Evolutionary conservation across 345 rosid species (phyloP).

Genomic region (Theobroma cacao): DNA sequence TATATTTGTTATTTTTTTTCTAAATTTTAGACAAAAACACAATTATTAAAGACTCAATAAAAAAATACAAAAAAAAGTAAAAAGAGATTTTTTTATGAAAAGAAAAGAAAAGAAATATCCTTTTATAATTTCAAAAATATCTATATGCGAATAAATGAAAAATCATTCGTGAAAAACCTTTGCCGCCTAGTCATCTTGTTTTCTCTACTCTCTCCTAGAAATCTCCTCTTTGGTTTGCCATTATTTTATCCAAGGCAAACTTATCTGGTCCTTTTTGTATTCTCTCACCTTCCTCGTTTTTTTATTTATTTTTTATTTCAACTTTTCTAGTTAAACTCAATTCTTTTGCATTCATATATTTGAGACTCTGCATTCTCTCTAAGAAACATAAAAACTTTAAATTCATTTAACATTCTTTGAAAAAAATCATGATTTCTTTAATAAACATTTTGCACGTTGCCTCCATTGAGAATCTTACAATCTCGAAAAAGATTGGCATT

Average conservation of each 20-base stretch:
- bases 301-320: too few relatives aligned
- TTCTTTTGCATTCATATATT: not conserved
- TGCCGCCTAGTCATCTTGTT: not conserved
- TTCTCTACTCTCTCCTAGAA: not conserved
- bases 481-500: conserved; percentile 52
- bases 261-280: not conserved
- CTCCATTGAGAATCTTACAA: conserved; percentile 33
- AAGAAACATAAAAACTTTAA: too few relatives aligned
- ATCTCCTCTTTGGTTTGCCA: not conserved
- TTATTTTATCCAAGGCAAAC: not conserved
- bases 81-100: not conserved
- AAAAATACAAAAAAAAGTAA: too few relatives aligned
- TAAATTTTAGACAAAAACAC: not conserved
- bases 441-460: conserved; percentile 46
- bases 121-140: not conserved
- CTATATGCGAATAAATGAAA: not conserved
- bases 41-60: not conserved
- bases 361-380: not conserved
- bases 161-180: not conserved
- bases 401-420: too few relatives aligned
- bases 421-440: conserved; percentile 50
- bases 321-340: not conserved
- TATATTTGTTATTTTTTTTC: too few relatives aligned
- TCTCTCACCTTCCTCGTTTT: too few relatives aligned
- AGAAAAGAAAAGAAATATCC: not conserved